Conservation (phyloP, 129 eudicot genomes). For the Smallanthus sonchifolius region DNA sequence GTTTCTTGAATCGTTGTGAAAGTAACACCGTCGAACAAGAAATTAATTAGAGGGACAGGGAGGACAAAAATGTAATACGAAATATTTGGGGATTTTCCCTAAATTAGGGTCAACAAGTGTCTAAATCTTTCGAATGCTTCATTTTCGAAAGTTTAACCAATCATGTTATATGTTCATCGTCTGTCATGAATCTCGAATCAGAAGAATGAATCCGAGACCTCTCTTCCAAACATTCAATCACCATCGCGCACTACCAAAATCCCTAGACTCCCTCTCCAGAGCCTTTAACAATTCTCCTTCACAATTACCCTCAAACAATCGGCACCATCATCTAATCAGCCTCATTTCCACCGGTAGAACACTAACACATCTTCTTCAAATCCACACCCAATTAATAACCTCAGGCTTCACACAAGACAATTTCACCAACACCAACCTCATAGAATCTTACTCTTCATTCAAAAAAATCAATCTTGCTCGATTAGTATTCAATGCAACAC, state of each 20-base stretch:
- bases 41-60: too few species aligned
- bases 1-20: constrained; percentile 62
- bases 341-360: constrained; percentile 38
- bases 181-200: constrained; percentile 16
- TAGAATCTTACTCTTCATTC: constrained; percentile 42
- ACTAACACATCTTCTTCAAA: constrained; percentile 32
- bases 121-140: background rate
- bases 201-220: constrained; percentile 6
- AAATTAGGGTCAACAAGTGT: background rate
- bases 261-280: background rate
- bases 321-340: constrained; percentile 7
- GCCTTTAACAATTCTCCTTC: constrained; percentile 9
- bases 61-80: too few species aligned
- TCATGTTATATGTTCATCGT: constrained; percentile 1
- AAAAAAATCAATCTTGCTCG: constrained; percentile 43
- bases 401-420: constrained; percentile 36
- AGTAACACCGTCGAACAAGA: constrained; percentile 77
- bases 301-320: constrained; percentile 15
- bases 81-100: too few species aligned
- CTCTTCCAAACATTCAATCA: constrained; percentile 6
- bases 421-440: constrained; percentile 38
- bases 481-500: constrained; percentile 40
- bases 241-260: constrained; percentile 1
- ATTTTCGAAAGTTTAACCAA: background rate
- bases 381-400: constrained; percentile 41